A percentile compares a stretch with the other conserved stretches of the same genome.
Conservation (phyloP, 805 yeast species). For the Suhomyces sp. region DNA sequence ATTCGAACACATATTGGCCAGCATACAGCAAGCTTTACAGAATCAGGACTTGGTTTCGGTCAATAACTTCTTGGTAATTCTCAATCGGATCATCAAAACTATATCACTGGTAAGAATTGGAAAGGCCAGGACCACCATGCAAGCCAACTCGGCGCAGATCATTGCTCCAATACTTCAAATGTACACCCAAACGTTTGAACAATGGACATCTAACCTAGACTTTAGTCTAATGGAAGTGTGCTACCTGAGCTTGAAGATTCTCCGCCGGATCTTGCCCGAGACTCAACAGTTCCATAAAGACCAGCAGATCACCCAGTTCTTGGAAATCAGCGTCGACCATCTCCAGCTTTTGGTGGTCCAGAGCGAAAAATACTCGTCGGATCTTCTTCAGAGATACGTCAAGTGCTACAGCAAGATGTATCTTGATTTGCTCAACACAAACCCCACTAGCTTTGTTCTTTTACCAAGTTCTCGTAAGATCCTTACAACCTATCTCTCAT, state of each 20-base stretch:
- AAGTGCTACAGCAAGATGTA: slow-evolving; percentile 76
- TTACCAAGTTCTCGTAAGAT: slow-evolving; percentile 62
- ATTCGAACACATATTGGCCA: slow-evolving; percentile 58
- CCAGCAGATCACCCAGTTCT: slow-evolving; percentile 56
- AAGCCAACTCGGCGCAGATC: slow-evolving; percentile 62
- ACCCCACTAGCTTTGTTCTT: slow-evolving; percentile 69
- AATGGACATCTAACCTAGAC: slow-evolving; percentile 55
- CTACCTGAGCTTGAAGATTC: slow-evolving; percentile 69
- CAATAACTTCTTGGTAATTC: slow-evolving; percentile 60
- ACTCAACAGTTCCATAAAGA: slow-evolving; percentile 68
- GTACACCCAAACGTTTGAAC: slow-evolving; percentile 57
- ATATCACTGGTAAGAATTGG: slow-evolving; percentile 80
- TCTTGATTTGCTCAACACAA: slow-evolving; percentile 51
- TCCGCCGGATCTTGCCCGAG: slow-evolving; percentile 70
- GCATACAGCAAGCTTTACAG: slow-evolving; percentile 42
- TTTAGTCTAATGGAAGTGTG: slow-evolving; percentile 67
- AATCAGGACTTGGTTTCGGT: slow-evolving; percentile 48
- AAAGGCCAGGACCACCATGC: slow-evolving; percentile 73
- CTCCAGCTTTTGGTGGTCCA: slow-evolving; percentile 53
- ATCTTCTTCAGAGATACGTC: slow-evolving; percentile 63
- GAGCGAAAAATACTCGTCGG: slow-evolving; percentile 49
- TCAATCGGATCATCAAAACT: slow-evolving; percentile 76
- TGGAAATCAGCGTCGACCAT: slow-evolving; percentile 55
- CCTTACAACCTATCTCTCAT: slow-evolving; percentile 54
- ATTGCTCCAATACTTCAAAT: slow-evolving; percentile 57